These are phyloP conservation scores for Sugiyamaella lignohabitans DNA, from an alignment of 805 yeast species.

Conservation along the genomic window DNA sequence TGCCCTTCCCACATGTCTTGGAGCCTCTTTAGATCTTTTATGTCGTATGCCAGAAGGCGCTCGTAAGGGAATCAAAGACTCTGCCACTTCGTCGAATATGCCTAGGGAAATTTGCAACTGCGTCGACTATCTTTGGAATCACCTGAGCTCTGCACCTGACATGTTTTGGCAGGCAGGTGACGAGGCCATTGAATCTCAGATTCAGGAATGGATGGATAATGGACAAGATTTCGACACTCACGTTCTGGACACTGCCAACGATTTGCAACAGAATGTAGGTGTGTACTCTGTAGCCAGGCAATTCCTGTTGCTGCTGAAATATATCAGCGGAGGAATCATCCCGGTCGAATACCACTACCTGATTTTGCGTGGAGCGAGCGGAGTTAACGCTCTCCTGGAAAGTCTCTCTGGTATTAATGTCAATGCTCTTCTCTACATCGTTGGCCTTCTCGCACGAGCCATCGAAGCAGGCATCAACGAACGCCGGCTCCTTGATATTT, in stretches of 20 bases:
- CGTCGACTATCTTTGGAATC: slow-evolving; percentile 31
- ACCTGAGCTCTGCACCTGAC: slow-evolving; percentile 14
- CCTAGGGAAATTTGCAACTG: slow-evolving; percentile 33
- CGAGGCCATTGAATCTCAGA: slow-evolving; percentile 23
- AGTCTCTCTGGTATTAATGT: slow-evolving; percentile 37
- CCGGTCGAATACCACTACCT: slow-evolving; percentile 27
- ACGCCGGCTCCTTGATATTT: slow-evolving; percentile 22
- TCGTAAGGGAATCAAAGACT: slow-evolving; percentile 17
- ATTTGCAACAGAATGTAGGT: slow-evolving; percentile 31
- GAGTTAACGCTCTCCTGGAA: slow-evolving; percentile 34
- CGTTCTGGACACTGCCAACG: slow-evolving; percentile 25
- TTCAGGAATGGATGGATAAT: slow-evolving; percentile 33
- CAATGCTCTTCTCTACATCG: slow-evolving; percentile 37
- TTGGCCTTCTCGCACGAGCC: slow-evolving; percentile 35
- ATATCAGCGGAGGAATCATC: slow-evolving; percentile 39
- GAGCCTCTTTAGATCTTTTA: slow-evolving; percentile 25
- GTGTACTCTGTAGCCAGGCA: slow-evolving; percentile 37
- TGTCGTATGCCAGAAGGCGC: slow-evolving; percentile 23
- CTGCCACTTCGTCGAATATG: slow-evolving; percentile 21
- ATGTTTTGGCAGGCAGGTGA: slow-evolving; percentile 25
- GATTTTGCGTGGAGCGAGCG: slow-evolving; percentile 26
- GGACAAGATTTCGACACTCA: slow-evolving; percentile 29
- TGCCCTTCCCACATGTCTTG: slow-evolving; percentile 30
- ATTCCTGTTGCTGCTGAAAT: slow-evolving; percentile 28
- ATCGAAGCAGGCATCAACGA: slow-evolving; percentile 25